phyloP scores from a whole-genome alignment of 768 basidiomycete genomes.

The Hemileccinum rubropunctum region DNA sequence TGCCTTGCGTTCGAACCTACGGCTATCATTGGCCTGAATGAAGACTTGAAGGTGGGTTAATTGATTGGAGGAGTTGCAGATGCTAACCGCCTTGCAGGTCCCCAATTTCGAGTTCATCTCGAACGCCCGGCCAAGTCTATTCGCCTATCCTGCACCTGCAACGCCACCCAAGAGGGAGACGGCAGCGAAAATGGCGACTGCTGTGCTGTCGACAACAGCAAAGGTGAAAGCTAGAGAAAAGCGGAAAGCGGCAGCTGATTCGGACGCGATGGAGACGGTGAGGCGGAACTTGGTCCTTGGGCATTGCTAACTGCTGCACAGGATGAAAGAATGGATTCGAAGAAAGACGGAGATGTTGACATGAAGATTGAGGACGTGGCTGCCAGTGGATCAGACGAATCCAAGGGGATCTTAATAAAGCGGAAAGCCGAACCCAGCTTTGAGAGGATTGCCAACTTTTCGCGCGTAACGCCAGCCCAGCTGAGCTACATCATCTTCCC shows the following conservation, averaged over 20 bases:
- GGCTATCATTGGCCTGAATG: conserved; percentile 88
- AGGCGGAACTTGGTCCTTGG: conserved; percentile 24
- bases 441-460: conserved; percentile 82
- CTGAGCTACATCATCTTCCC: conserved; percentile 84
- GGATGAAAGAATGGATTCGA: conserved; percentile 54
- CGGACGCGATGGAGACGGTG: conserved; percentile 81
- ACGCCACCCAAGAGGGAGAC: conserved; percentile 93
- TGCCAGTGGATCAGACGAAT: conserved; percentile 55
- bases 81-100: conserved; percentile 48
- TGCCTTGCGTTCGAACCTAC: conserved; percentile 94
- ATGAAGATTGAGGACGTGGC: conserved; percentile 73
- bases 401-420: conserved; percentile 47
- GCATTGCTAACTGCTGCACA: conserved; percentile 27
- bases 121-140: conserved; percentile 86
- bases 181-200: conserved; percentile 87
- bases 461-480: conserved; percentile 89
- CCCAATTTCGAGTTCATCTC: conserved; percentile 91
- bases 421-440: conserved; percentile 73
- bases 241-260: conserved; percentile 83
- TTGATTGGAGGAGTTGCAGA: background rate
- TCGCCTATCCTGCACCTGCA: conserved; percentile 84
- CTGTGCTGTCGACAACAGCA: conserved; percentile 95
- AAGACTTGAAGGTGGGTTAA: conserved; percentile 69
- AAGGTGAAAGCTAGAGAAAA: conserved; percentile 96
- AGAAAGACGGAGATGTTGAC: conserved; percentile 66